These are phyloP conservation scores for Pythium myriotylum DNA, from an alignment of 352 stramenopile genomes.

Conservation along the genomic window DNA sequence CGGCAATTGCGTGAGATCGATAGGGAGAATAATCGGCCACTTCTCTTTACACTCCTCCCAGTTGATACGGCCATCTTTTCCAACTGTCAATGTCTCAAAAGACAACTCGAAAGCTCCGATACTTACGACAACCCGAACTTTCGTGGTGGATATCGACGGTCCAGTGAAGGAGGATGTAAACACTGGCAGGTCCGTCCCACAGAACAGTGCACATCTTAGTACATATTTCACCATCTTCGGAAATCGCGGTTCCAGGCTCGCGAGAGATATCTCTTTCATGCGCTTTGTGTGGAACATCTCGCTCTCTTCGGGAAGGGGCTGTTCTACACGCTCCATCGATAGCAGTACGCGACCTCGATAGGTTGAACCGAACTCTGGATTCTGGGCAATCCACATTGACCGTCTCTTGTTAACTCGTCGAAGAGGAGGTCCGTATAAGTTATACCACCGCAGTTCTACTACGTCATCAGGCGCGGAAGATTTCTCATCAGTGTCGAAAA, in stretches of 20 bases:
- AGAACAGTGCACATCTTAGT: slow-evolving; percentile 62
- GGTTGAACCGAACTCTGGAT: slow-evolving; percentile 70
- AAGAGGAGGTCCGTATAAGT: slow-evolving; percentile 85
- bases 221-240: slow-evolving; percentile 70
- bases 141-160: slow-evolving; percentile 23
- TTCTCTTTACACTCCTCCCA: slow-evolving; percentile 60
- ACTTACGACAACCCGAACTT: slow-evolving; percentile 51
- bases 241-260: slow-evolving; percentile 14
- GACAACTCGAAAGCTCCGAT: slow-evolving; percentile 49
- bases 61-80: slow-evolving; percentile 44
- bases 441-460: slow-evolving; percentile 70
- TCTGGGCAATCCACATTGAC: slow-evolving; percentile 49
- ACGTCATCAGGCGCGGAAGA: slow-evolving; percentile 2
- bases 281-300: slow-evolving; percentile 66
- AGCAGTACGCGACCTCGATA: slow-evolving; percentile 85
- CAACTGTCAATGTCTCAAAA: slow-evolving; percentile 57
- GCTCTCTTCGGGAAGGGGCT: slow-evolving; percentile 35
- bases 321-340: slow-evolving; percentile 66
- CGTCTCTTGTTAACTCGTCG: slow-evolving; percentile 58
- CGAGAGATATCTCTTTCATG: slow-evolving; percentile 37
- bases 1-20: slow-evolving; percentile 68
- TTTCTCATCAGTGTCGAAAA: not conserved
- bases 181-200: slow-evolving; percentile 53
- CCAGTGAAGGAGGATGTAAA: slow-evolving; percentile 10
- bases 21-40: slow-evolving; percentile 53